Evolutionary conservation across 2,329 filamentous ascomycete genomes (phyloP).

Genomic region (Aspergillus awamori): DNA sequence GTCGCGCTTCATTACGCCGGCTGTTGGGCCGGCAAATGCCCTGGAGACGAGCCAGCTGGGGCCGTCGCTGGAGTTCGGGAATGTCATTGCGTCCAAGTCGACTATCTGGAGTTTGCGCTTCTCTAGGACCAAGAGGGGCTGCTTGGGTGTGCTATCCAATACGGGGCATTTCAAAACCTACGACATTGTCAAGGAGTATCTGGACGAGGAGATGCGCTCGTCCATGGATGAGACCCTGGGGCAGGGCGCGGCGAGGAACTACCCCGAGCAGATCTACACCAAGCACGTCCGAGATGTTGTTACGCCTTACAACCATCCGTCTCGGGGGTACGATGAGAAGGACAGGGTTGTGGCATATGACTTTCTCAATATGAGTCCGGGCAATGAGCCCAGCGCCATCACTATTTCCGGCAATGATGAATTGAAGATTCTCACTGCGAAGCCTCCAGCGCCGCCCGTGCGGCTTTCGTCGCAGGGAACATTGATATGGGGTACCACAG

Average conservation of each 20-base stretch:
- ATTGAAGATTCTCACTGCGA: slow-evolving; percentile 54
- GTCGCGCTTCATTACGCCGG: slow-evolving; percentile 40
- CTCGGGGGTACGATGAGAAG: slow-evolving; percentile 48
- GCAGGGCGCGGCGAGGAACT: slow-evolving; percentile 42
- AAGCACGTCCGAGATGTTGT: slow-evolving; percentile 50
- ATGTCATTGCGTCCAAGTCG: slow-evolving; percentile 55
- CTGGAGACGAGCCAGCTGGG: slow-evolving; percentile 43
- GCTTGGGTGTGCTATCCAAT: slow-evolving; percentile 61
- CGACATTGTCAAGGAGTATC: slow-evolving; percentile 56
- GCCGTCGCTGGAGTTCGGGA: slow-evolving; percentile 60
- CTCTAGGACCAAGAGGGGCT: slow-evolving; percentile 60
- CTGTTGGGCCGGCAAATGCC: slow-evolving; percentile 34
- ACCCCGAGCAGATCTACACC: slow-evolving; percentile 50
- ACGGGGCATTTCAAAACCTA: slow-evolving; percentile 62
- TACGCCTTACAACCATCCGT: slow-evolving; percentile 50
- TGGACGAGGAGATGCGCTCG: slow-evolving; percentile 42
- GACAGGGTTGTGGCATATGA: slow-evolving; percentile 62
- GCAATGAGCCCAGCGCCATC: slow-evolving; percentile 55
- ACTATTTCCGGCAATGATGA: slow-evolving; percentile 56
- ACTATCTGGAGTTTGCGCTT: slow-evolving; percentile 66
- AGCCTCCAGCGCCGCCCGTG: slow-evolving; percentile 43
- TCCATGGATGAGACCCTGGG: slow-evolving; percentile 46
- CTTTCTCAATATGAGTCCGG: slow-evolving; percentile 55
- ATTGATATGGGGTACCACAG: slow-evolving; percentile 35
- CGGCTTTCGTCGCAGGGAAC: slow-evolving; percentile 42